Percentiles rank a stretch among this genome's conserved stretches.
Conservation (phyloP, 2,329 filamentous ascomycete species). For the Trichoderma sp. region DNA sequence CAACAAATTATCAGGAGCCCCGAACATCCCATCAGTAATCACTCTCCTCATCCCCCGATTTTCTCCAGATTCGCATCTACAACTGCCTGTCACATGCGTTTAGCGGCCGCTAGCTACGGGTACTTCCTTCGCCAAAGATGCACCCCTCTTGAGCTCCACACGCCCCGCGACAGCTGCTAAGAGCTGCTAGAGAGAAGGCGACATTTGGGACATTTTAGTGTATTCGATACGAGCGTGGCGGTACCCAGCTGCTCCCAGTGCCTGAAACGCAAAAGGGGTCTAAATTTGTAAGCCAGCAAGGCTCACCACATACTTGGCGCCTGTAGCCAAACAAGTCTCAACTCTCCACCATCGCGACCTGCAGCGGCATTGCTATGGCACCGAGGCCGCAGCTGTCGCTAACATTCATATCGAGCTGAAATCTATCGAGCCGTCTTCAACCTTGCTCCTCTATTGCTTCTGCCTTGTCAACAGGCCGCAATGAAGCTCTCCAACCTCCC, state of each 20-base stretch:
- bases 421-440: neutral
- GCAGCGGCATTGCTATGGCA: conserved; percentile 17
- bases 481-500: conserved; percentile 58
- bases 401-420: neutral
- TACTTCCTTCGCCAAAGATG: conserved; percentile 18
- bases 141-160: conserved; percentile 6
- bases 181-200: neutral
- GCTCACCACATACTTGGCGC: conserved; percentile 1
- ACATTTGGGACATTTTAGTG: neutral
- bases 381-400: conserved; percentile 1
- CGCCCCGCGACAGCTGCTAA: conserved; percentile 2
- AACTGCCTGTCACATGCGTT: neutral
- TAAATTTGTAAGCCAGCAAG: conserved; percentile 17
- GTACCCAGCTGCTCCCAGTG: neutral
- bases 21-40: neutral
- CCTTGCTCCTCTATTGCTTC: neutral
- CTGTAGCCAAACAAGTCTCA: neutral
- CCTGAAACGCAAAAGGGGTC: conserved; percentile 11
- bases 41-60: neutral
- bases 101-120: conserved; percentile 17
- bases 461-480: conserved; percentile 23
- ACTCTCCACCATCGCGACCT: neutral
- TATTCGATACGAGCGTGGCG: neutral
- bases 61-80: neutral
- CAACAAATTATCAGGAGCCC: neutral